Conservation (phyloP, 352 stramenopile genomes). For the Globisporangium cystogenes region DNA sequence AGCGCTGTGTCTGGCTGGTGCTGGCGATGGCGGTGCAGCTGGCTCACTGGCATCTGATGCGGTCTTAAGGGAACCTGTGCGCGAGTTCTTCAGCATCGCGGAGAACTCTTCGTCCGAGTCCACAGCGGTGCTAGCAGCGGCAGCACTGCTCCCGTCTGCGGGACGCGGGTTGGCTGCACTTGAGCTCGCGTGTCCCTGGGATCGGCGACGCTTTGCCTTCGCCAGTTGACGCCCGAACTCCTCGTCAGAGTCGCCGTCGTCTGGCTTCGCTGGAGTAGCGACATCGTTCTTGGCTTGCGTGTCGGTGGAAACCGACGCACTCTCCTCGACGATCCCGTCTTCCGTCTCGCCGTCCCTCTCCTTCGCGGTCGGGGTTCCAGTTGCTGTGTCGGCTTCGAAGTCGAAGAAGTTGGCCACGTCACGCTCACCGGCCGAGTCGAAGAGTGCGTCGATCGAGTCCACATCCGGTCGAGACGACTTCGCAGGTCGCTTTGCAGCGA, state of each 20-base stretch:
- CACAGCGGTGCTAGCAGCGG: neutral
- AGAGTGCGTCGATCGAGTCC: conserved; percentile 66
- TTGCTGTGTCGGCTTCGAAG: neutral
- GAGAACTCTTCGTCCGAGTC: conserved; percentile 24
- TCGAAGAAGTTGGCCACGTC: conserved; percentile 33
- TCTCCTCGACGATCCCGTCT: neutral
- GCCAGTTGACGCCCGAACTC: conserved; percentile 4
- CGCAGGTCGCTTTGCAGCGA: neutral
- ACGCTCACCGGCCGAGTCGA: conserved; percentile 41
- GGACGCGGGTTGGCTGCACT: neutral
- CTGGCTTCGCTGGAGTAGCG: neutral
- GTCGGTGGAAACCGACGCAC: neutral
- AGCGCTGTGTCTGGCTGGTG: neutral
- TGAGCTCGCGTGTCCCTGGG: neutral
- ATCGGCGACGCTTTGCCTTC: neutral
- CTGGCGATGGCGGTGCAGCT: neutral
- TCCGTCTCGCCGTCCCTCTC: neutral
- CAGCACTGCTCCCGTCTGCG: neutral
- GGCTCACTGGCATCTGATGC: neutral
- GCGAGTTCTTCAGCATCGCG: conserved; percentile 5
- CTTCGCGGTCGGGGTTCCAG: too few species aligned
- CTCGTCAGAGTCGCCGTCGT: conserved; percentile 5
- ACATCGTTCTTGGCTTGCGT: neutral
- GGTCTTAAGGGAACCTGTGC: neutral
- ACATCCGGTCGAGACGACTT: conserved; percentile 9